A percentile compares a stretch with the other conserved stretches of the same genome.
phyloP scores from a whole-genome alignment of 345 rosid genomes.

The Salix brachista region DNA sequence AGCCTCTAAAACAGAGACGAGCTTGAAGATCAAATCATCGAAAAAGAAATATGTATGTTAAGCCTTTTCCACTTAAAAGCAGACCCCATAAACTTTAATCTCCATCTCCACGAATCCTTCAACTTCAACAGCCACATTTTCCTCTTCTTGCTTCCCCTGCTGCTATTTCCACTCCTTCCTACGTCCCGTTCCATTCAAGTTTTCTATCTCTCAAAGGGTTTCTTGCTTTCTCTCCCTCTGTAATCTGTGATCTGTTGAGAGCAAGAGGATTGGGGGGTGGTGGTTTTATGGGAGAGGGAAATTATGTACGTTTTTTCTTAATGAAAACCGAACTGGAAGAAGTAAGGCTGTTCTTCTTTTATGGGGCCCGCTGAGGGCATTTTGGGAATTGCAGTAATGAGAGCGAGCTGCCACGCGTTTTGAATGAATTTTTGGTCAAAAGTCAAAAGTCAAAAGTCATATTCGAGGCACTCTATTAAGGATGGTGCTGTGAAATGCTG shows the following conservation, averaged over 20 bases:
- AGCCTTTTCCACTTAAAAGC: constrained; percentile 40
- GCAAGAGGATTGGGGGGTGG: neutral
- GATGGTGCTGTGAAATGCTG: too few species aligned
- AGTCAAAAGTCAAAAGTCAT: too few species aligned
- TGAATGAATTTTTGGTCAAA: neutral
- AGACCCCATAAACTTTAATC: constrained; percentile 34
- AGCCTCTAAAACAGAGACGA: constrained; percentile 19
- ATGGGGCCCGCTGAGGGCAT: neutral
- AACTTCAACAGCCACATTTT: constrained; percentile 7
- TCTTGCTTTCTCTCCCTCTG: neutral
- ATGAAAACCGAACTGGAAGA: neutral
- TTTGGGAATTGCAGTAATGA: neutral
- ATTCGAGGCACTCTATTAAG: too few species aligned
- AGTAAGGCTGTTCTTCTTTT: neutral
- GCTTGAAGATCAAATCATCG: constrained; percentile 18
- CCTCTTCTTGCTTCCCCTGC: neutral
- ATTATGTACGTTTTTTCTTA: neutral
- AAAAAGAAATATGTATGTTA: constrained; percentile 28
- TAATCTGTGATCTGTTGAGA: neutral
- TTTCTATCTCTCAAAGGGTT: neutral
- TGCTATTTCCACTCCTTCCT: constrained; percentile 1
- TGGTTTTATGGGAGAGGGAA: constrained; percentile 3
- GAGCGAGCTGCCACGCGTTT: constrained; percentile 22
- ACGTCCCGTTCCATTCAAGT: neutral
- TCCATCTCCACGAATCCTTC: constrained; percentile 25